These are phyloP conservation scores for Herpetospermum pedunculosum DNA, from an alignment of 306 rosid genomes.

Conservation along the genomic window DNA sequence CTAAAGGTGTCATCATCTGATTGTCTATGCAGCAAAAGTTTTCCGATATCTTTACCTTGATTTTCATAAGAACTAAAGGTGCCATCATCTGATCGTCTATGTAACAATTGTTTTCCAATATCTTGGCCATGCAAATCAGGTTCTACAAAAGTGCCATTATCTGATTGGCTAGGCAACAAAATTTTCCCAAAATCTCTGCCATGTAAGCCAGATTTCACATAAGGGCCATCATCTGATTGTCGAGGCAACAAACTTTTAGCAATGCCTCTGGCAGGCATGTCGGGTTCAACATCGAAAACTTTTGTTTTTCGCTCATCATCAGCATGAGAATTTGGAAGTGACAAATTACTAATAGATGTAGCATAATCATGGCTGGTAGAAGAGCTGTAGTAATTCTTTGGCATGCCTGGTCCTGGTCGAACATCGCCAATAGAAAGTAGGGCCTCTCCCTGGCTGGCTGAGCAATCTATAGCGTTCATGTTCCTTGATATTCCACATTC, in stretches of 20 bases:
- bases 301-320: conserved; percentile 26
- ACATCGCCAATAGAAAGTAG: conserved; percentile 36
- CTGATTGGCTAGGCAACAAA: conserved; percentile 38
- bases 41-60: conserved; percentile 29
- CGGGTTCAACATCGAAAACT: conserved; percentile 47
- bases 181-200: conserved; percentile 35
- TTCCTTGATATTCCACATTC: conserved; percentile 29
- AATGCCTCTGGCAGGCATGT: conserved; percentile 16
- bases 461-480: conserved; percentile 26
- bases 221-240: not conserved
- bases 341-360: conserved; percentile 29
- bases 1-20: conserved; percentile 38
- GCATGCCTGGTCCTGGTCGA: conserved; percentile 51
- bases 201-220: not conserved
- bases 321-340: conserved; percentile 36
- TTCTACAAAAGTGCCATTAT: conserved; percentile 23
- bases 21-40: conserved; percentile 38
- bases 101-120: conserved; percentile 32
- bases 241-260: not conserved
- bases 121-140: conserved; percentile 23
- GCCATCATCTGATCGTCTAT: conserved; percentile 31
- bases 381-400: conserved; percentile 61
- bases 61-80: conserved; percentile 25
- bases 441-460: conserved; percentile 29
- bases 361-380: conserved; percentile 33